Base-by-base conservation (phyloP, 2,329 filamentous ascomycete genomes). In the Ilyonectria robusta region DNA sequence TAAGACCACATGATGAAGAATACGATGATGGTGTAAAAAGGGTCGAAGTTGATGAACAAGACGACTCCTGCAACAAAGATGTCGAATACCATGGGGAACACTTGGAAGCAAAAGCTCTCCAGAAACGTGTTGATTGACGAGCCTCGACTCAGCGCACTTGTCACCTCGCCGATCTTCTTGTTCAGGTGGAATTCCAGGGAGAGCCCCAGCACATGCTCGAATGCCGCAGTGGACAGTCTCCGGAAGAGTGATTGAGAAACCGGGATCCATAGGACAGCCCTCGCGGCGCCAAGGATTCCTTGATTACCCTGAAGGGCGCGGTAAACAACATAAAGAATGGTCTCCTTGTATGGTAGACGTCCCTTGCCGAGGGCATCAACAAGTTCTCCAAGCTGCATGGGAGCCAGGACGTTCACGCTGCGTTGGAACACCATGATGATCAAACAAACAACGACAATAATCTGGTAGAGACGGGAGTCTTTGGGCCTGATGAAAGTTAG, bases 131-230 rank as follows among this genome's bases (percentile, higher is more conserved):
- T 86, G 35, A 87, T 80, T 1, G 84, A 81, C 6, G 79, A 80
- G 4, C 85, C 85, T 55, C 84, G 83, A 62, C 78, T 84, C 0
- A 87, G 75, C 1, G 85, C 85, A 53, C 82, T 86, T 4, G 84
- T 83, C 9, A 87, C 84, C 72, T 87, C 85, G 2, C 84, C 85
- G n/a, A 84, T 82, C 47, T 83, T 81, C 68, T 87, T 87, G 72
- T 82, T 84, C 1, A 86, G 75, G 60, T 87, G 85, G 50, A 87
- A 87, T 11, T 87, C 84, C 10, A 87, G 76, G 0, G 83, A 85
- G 1, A 86, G 78, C 0, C 79, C 79, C 4, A 85, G 71, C 0
- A 86, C 83, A 54, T 86, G 84, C 61, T 85, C 82, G 31, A 86
- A 86, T 1, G 84, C 83, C 1, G 84, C 83, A 1, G 72, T 78